Conservation (phyloP, 2,329 filamentous ascomycete genomes). For the Chrysoporthe cubensis region DNA sequence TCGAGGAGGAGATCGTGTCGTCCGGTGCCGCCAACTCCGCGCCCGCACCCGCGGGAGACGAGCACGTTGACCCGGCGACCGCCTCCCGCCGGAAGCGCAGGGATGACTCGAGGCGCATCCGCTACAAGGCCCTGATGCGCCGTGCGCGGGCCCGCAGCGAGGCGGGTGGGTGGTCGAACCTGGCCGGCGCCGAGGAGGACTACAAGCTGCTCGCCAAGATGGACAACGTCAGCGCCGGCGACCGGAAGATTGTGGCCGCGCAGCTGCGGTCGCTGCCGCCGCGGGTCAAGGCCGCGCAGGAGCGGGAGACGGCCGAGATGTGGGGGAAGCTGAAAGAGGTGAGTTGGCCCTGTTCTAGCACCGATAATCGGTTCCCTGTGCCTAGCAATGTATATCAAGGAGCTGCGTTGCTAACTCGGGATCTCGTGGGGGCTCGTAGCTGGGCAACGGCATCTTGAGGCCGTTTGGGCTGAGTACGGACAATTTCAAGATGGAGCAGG, state of each 20-base stretch:
- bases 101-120: slow-evolving; percentile 74
- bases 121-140: slow-evolving; percentile 80
- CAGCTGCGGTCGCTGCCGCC: slow-evolving; percentile 70
- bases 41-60: slow-evolving; percentile 36
- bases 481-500: slow-evolving; percentile 93
- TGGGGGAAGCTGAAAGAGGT: slow-evolving; percentile 92
- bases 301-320: slow-evolving; percentile 92
- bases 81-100: slow-evolving; percentile 42
- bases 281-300: slow-evolving; percentile 75
- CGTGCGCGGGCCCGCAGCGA: slow-evolving; percentile 74
- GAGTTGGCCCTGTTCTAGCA: slow-evolving; percentile 38
- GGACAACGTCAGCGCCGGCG: slow-evolving; percentile 64
- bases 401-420: background rate
- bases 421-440: slow-evolving; percentile 27
- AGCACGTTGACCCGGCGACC: slow-evolving; percentile 37
- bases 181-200: slow-evolving; percentile 79
- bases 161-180: slow-evolving; percentile 75
- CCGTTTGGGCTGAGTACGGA: slow-evolving; percentile 94
- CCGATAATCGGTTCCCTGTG: no score
- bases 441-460: slow-evolving; percentile 90
- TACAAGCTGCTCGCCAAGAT: slow-evolving; percentile 70
- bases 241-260: slow-evolving; percentile 68
- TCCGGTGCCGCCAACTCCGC: slow-evolving; percentile 58
- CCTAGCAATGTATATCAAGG: no score
- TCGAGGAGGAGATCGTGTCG: slow-evolving; percentile 64